Conservation (phyloP, 2,329 filamentous ascomycete species). For the Triangularia verruculosa region DNA sequence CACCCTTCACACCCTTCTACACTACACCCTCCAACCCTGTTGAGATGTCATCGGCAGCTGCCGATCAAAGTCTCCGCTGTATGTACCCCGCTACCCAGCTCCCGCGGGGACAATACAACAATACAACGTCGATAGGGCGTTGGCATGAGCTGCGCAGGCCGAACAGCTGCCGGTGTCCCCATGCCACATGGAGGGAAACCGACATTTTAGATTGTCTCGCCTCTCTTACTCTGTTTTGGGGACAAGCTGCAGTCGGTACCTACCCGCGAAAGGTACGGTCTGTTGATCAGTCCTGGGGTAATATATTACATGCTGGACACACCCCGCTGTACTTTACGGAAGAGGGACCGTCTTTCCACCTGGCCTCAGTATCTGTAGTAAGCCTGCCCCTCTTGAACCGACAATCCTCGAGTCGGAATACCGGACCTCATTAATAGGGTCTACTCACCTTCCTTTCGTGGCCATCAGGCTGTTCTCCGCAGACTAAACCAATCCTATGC, state of each 20-base stretch:
- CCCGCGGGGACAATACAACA: constrained; percentile 18
- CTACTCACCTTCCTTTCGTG: constrained; percentile 27
- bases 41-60: constrained; percentile 26
- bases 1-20: too few relatives aligned
- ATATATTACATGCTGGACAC: constrained; percentile 23
- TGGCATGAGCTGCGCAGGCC: constrained; percentile 11
- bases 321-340: constrained; percentile 24
- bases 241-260: constrained; percentile 12
- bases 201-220: constrained; percentile 24
- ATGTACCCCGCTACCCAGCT: constrained; percentile 18
- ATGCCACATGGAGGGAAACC: constrained; percentile 25
- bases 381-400: constrained; percentile 10
- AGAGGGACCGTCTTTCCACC: constrained; percentile 31
- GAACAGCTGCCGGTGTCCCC: constrained; percentile 15
- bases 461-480: constrained; percentile 16
- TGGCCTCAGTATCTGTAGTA: constrained; percentile 4
- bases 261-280: constrained; percentile 13
- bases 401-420: constrained; percentile 13
- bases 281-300: constrained; percentile 24
- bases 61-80: constrained; percentile 27
- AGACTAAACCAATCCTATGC: constrained; percentile 19
- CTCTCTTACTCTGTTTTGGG: constrained; percentile 9
- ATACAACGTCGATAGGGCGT: constrained; percentile 6
- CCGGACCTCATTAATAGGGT: constrained; percentile 17
- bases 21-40: neutral